These are phyloP conservation scores for Citrus australasica DNA, from an alignment of 345 rosid genomes.

Conservation along the genomic window DNA sequence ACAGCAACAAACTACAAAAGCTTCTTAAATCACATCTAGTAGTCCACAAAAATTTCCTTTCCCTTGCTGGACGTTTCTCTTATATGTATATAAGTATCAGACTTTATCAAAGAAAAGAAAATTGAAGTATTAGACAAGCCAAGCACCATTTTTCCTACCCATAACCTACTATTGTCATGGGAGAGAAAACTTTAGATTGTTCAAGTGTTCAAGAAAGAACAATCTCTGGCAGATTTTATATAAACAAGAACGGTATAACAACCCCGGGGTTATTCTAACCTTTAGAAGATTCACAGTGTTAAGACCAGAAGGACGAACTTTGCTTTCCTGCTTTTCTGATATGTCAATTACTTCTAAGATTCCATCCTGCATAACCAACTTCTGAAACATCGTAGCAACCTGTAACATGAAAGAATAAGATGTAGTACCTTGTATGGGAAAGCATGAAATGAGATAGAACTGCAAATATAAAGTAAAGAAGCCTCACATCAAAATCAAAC, in stretches of 20 bases:
- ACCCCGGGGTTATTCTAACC: slow-evolving; percentile 42
- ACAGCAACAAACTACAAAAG: not conserved
- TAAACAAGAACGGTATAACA: slow-evolving; percentile 4
- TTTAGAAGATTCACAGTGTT: slow-evolving; percentile 91
- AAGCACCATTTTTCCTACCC: not conserved
- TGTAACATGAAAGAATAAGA: slow-evolving; percentile 31
- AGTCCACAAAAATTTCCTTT: not conserved
- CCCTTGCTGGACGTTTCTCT: not conserved
- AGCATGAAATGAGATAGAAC: not conserved
- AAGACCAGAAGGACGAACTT: slow-evolving; percentile 86
- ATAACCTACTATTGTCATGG: slow-evolving; percentile 1
- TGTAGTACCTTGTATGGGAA: not conserved
- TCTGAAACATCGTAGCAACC: slow-evolving; percentile 81
- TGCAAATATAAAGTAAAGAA: slow-evolving; percentile 7
- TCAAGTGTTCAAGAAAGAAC: not conserved
- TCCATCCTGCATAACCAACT: slow-evolving; percentile 68
- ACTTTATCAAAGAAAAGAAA: no score
- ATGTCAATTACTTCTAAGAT: slow-evolving; percentile 61
- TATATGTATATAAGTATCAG: not conserved
- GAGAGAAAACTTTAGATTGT: not conserved
- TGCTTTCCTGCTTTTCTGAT: slow-evolving; percentile 76
- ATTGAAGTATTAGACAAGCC: not conserved
- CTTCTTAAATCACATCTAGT: not conserved
- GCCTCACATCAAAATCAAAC: slow-evolving; percentile 82
- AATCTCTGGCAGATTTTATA: not conserved